Conservation (phyloP, 306 rosid genomes). For the Nissolia schottii region DNA sequence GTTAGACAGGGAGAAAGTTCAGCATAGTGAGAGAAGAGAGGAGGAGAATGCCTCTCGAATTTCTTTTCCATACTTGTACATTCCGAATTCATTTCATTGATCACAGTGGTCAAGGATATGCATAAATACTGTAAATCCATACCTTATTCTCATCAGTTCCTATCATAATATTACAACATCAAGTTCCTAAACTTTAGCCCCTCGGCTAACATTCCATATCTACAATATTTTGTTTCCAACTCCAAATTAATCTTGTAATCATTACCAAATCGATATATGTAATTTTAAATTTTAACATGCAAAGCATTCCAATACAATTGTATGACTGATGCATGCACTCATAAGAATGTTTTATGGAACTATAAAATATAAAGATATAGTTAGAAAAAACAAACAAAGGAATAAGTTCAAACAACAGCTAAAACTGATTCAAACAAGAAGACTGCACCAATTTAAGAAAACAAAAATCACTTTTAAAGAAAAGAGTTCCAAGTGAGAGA, state of each 20-base stretch:
- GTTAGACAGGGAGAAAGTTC: too few relatives aligned
- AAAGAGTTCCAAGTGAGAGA: not conserved
- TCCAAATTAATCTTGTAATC: not conserved
- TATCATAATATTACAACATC: not conserved
- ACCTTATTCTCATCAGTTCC: too few relatives aligned
- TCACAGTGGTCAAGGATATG: too few relatives aligned
- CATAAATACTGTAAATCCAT: too few relatives aligned
- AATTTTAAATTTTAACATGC: not conserved
- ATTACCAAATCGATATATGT: not conserved
- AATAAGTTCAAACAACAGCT: slow-evolving; percentile 11
- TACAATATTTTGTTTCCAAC: not conserved
- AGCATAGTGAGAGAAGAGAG: too few relatives aligned
- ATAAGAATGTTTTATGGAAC: slow-evolving; percentile 7
- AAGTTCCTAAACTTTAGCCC: not conserved
- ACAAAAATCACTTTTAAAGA: not conserved
- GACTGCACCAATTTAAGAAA: not conserved
- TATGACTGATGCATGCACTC: not conserved
- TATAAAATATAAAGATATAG: not conserved
- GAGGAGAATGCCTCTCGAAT: too few relatives aligned
- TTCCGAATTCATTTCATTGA: too few relatives aligned
- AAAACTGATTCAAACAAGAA: not conserved
- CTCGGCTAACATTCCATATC: not conserved
- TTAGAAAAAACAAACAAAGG: not conserved
- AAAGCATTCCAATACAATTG: not conserved
- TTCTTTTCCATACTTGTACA: too few relatives aligned